These are phyloP conservation scores for Annulohypoxylon moriforme DNA, from an alignment of 495 filamentous ascomycete genomes.

Conservation along the genomic window DNA sequence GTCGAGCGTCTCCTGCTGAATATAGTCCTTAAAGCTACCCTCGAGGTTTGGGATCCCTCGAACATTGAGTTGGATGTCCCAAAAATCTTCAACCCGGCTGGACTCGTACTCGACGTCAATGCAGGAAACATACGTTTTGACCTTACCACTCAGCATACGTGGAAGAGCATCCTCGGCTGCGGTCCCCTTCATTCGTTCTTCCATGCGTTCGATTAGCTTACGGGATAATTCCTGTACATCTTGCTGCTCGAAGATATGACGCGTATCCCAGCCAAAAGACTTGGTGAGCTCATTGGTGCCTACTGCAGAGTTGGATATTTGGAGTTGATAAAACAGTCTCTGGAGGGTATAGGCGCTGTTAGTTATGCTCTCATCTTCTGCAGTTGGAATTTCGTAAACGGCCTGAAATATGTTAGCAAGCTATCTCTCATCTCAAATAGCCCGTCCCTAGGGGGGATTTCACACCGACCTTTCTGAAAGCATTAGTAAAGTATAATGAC, in stretches of 20 bases:
- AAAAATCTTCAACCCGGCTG: conserved; percentile 94
- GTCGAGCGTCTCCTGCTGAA: conserved; percentile 94
- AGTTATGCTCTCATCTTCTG: conserved; percentile 77
- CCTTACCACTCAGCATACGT: conserved; percentile 92
- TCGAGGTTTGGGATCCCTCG: conserved; percentile 91
- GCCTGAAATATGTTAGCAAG: conserved; percentile 66
- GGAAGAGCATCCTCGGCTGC: conserved; percentile 91
- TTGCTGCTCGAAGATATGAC: conserved; percentile 98
- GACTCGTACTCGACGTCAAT: conserved; percentile 98
- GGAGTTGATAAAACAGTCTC: conserved; percentile 91
- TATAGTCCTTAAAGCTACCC: conserved; percentile 95
- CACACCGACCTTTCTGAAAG: conserved; percentile 84
- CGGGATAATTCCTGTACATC: conserved; percentile 97
- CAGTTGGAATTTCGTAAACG: conserved; percentile 94
- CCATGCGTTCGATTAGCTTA: conserved; percentile 96
- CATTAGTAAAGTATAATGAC: conserved; percentile 96
- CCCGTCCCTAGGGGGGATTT: not conserved
- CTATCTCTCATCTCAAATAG: not conserved
- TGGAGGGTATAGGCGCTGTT: conserved; percentile 96
- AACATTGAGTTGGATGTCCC: conserved; percentile 98
- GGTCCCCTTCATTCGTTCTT: conserved; percentile 97
- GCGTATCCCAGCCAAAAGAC: conserved; percentile 98
- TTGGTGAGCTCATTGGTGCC: conserved; percentile 91
- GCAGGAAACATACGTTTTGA: conserved; percentile 98
- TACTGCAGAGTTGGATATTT: conserved; percentile 83